Evolutionary conservation across 805 yeast genomes (phyloP).

Genomic region (Barnettozyma botsteinii): DNA sequence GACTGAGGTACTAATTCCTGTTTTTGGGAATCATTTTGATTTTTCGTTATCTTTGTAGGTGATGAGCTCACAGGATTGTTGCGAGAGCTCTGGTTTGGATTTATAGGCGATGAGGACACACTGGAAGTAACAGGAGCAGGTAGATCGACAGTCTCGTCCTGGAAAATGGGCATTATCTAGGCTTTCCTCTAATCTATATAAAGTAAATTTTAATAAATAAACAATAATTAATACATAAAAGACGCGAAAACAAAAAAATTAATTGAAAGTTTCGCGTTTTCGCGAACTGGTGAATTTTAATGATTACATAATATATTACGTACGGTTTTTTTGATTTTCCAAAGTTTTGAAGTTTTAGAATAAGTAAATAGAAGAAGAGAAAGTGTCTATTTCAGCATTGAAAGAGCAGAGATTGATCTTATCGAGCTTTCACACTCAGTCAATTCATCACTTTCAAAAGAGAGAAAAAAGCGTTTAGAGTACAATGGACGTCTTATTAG

Average conservation of each 20-base stretch:
- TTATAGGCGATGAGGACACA: conserved; percentile 21
- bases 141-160: conserved; percentile 8
- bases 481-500: conserved; percentile 83
- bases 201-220: no score
- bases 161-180: conserved; percentile 18
- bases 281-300: no score
- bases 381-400: no score
- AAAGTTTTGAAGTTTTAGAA: no score
- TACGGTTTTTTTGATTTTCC: no score
- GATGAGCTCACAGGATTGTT: conserved; percentile 12
- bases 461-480: background rate
- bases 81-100: conserved; percentile 16
- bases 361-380: no score
- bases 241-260: background rate
- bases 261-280: no score
- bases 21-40: conserved; percentile 4
- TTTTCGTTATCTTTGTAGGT: conserved; percentile 10
- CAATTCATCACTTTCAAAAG: background rate
- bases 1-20: conserved; percentile 1
- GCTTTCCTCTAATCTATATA: no score
- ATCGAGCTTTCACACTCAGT: no score
- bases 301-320: no score
- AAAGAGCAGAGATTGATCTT: no score
- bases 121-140: conserved; percentile 18
- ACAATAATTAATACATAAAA: background rate